Percentiles rank a stretch among this genome's conserved stretches.
These are phyloP conservation scores for Colletotrichum eremochloae DNA, from an alignment of 2,329 filamentous ascomycete genomes.

Conservation along the genomic window DNA sequence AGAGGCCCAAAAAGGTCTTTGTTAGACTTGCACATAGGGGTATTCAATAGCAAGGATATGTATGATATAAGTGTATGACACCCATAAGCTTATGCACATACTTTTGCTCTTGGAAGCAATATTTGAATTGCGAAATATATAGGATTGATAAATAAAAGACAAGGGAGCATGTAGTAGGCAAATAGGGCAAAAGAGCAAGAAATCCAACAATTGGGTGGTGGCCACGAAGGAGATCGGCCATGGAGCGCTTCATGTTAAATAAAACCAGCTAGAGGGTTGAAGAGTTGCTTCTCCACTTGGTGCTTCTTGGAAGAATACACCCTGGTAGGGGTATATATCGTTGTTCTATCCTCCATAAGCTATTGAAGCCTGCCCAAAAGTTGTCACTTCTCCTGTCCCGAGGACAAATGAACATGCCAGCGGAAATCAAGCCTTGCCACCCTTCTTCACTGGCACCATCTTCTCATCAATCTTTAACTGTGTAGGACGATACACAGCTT, in stretches of 20 bases:
- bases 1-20: neutral
- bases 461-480: constrained; percentile 38
- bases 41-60: neutral
- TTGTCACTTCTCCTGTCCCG: neutral
- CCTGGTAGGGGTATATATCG: neutral
- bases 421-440: constrained; percentile 23
- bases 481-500: constrained; percentile 49
- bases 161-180: neutral
- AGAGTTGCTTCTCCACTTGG: neutral
- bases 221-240: neutral
- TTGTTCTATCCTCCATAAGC: neutral
- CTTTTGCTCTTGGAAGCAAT: neutral
- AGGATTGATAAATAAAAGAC: neutral
- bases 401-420: no score
- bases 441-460: constrained; percentile 34
- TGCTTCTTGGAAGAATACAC: neutral
- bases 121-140: neutral
- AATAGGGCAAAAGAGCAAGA: neutral
- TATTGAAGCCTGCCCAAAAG: neutral
- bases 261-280: neutral
- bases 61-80: neutral
- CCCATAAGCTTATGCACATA: neutral
- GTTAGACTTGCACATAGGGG: no score
- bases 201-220: neutral
- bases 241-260: neutral